These are phyloP conservation scores for Teunomyces gatunensis DNA, from an alignment of 805 yeast genomes.

Conservation along the genomic window DNA sequence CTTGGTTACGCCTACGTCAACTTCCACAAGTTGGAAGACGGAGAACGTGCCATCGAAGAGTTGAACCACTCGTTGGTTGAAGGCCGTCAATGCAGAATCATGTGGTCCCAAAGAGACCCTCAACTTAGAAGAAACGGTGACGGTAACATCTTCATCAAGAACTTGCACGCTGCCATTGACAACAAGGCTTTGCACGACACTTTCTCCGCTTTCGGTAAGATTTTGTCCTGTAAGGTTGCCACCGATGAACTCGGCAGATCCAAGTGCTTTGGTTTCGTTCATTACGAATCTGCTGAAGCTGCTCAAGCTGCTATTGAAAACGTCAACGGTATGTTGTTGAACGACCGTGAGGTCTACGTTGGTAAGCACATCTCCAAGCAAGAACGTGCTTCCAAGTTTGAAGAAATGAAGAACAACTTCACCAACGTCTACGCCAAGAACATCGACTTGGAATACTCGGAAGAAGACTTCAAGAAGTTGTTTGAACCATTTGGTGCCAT, in stretches of 20 bases:
- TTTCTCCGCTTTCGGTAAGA: slow-evolving; percentile 93
- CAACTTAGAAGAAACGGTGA: slow-evolving; percentile 90
- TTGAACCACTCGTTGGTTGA: slow-evolving; percentile 91
- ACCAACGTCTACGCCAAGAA: slow-evolving; percentile 96
- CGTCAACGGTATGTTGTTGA: slow-evolving; percentile 96
- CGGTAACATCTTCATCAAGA: slow-evolving; percentile 96
- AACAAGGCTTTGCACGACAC: slow-evolving; percentile 99
- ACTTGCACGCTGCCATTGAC: slow-evolving; percentile 96
- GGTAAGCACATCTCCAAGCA: slow-evolving; percentile 90
- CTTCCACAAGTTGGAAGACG: slow-evolving; percentile 86
- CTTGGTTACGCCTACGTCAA: slow-evolving; percentile 98
- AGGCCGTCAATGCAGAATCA: slow-evolving; percentile 97
- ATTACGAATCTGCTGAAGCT: slow-evolving; percentile 88
- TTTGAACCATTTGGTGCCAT: slow-evolving; percentile 74
- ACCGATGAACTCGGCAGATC: slow-evolving; percentile 88
- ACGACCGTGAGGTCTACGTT: slow-evolving; percentile 93
- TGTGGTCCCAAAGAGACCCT: slow-evolving; percentile 99
- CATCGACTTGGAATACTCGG: slow-evolving; percentile 67
- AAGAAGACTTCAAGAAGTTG: slow-evolving; percentile 67
- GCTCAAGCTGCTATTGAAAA: slow-evolving; percentile 94
- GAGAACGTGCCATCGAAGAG: slow-evolving; percentile 91
- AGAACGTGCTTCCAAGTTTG: slow-evolving; percentile 92
- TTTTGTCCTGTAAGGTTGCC: slow-evolving; percentile 96
- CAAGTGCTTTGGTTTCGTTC: slow-evolving; percentile 96
- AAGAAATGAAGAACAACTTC: slow-evolving; percentile 86